Evolutionary conservation across 179 eudicot species (phyloP).

Genomic region (Beta corolliflora): DNA sequence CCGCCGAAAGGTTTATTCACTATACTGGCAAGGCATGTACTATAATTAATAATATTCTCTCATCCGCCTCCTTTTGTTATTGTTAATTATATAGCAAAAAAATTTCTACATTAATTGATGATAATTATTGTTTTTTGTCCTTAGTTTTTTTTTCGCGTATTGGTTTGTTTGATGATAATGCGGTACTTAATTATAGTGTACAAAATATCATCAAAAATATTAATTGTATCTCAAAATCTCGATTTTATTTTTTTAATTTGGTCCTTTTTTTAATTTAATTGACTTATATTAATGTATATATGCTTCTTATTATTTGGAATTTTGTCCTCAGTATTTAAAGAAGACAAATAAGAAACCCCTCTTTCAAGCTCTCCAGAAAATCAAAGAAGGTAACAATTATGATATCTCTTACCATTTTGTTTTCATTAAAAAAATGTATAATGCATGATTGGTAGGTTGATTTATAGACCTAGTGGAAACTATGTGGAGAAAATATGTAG

Average conservation of each 20-base stretch:
- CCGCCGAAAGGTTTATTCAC: constrained; percentile 73
- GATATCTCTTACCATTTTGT: not conserved
- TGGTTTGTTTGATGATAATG: no score
- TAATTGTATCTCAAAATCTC: no score
- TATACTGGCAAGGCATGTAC: constrained; percentile 59
- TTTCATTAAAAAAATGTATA: not conserved
- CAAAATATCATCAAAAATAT: no score
- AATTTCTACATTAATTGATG: no score
- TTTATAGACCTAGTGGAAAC: no score
- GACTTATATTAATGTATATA: not conserved
- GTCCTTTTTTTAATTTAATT: not conserved
- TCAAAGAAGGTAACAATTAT: constrained; percentile 61
- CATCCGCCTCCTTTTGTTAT: not conserved
- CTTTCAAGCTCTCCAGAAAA: constrained; percentile 59
- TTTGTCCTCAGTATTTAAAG: constrained; percentile 49
- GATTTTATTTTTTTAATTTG: not conserved
- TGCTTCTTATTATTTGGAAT: not conserved
- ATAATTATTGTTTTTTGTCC: no score
- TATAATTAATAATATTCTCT: no score
- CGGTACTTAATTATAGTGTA: no score
- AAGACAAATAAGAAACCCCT: constrained; percentile 54
- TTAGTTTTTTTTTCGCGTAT: no score
- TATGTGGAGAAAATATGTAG: no score
- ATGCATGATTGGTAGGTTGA: no score
- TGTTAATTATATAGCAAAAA: not conserved